Evolutionary conservation across 2,329 filamentous ascomycete species (phyloP), one percentile per base, ranked within the genome.

Genomic region (Tolypocladium tundrense): DNA sequence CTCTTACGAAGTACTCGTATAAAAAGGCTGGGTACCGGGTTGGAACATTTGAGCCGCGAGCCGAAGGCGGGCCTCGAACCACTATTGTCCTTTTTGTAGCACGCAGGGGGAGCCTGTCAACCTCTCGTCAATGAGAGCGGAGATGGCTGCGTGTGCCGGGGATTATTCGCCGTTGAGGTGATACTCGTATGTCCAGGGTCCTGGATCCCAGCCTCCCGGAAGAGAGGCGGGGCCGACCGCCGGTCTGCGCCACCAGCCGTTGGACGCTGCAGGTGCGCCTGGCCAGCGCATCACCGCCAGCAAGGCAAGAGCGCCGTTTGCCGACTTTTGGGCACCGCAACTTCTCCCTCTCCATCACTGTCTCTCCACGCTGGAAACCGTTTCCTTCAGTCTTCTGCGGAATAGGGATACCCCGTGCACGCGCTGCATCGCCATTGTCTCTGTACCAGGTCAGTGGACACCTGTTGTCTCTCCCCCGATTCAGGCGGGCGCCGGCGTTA

Each of bases 121-220:
- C 6, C 27, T 31, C 6, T 31, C 27, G 24, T 27, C 24, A 27
- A 31, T 6, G 45, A 31, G 45, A 33, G 33, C 11, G 11, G 45
- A 50, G 39, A 5, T 24, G 21, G 42, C 24, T 45, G 21, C 21
- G 27, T 6, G 10, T 33, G 45, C 9, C 27, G 13, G 48, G 27
- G 45, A 50, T 14, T 31, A 10, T 1, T 11, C 27, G 27, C 7
- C 35, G 35, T 13, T 13, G 35, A 5, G 35, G 13, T 27, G 35
- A 5, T 14, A 27, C 24, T 27, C 24, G 24, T 27, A 11, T 4
- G 42, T 14, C 21, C n/a, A 21, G 2, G n/a, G 21, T 13, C 11
- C 31, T 19, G 27, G 48, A 24, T 27, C 59, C 57, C 60, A 59
- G 42, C 60, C 58, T 52, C 58, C 55, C 40, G 35, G 37, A 35